Evolutionary conservation across 1,139 yeast species (phyloP), one percentile per base, ranked within the genome.

Genomic region (Meyerozyma smithsonii): DNA sequence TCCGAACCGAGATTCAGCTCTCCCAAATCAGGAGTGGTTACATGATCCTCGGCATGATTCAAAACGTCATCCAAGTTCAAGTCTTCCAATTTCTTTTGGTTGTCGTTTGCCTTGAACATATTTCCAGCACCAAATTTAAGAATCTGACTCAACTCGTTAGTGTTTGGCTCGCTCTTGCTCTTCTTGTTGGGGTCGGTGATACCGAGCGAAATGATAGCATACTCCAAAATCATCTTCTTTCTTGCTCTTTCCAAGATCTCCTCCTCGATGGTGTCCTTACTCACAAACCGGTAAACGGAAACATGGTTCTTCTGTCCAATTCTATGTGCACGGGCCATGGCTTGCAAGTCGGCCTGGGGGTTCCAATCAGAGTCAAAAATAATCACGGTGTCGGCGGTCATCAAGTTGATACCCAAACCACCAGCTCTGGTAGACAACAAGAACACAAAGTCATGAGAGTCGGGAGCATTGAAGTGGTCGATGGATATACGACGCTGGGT

Each of bases 291-390:
- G 60, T 94, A 94, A 16, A 92, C 97, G 78, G 89, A 87, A 36
- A 92, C 99, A 63, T 92, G 98, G 53, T 87, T 89, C 62, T 92
- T 92, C 61, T 92, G 99, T 12, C 99, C 99, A 56, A 92, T 92
- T 71, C 99, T 82, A 65, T 92, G 99, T 3, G 98, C 99, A 65
- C 99, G 81, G 0, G 98, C 99, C 99, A 94, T 94, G 4, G 98
- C 98, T 64, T 92, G 97, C 51, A 90, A 69, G 73, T 90, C 98
- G 1, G 97, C 97, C 63, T 92, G 97, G 1, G 97, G 97, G 57
- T 92, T 92, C 99, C 99, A 92, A 67, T 92, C 99, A 10, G 96
- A 86, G 64, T 92, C 99, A 64, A 92, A 92, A 35, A 92, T 89
- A 51, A 92, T 87, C 26, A 92, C 99, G 4, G 98, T 92, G 57